A percentile compares a stretch with the other conserved stretches of the same genome.
Evolutionary conservation across 2,329 filamentous ascomycete genomes (phyloP).

Genomic region (Sporothrix protearum): DNA sequence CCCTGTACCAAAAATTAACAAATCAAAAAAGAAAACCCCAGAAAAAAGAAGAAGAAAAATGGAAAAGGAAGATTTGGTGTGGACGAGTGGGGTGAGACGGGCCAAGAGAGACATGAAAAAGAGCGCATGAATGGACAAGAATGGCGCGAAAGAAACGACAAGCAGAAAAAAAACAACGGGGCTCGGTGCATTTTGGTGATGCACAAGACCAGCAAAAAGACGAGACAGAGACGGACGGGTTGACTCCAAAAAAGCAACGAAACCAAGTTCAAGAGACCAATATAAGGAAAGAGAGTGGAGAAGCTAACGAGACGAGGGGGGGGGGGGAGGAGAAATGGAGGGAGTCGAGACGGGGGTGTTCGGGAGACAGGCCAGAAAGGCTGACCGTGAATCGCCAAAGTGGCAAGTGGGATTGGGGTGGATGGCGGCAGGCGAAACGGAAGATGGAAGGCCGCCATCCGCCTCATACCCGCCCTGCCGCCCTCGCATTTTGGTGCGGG

Average conservation of each 20-base stretch:
- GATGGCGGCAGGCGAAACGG: not conserved
- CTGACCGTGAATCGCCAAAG: not conserved
- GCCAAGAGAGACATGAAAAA: not conserved
- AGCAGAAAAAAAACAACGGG: constrained; percentile 3
- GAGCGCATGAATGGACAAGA: not conserved
- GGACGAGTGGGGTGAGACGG: not conserved
- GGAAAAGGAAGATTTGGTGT: not conserved
- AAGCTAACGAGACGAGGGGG: constrained; percentile 3
- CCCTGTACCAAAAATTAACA: not conserved
- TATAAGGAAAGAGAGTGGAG: not conserved
- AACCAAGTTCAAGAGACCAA: not conserved
- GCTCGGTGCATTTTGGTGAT: constrained; percentile 3
- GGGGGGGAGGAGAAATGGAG: not conserved
- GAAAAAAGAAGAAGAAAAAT: not conserved
- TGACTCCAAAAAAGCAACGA: not conserved
- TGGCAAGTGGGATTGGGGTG: not conserved
- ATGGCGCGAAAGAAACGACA: constrained; percentile 15
- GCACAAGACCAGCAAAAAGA: constrained; percentile 2
- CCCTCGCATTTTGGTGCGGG: not conserved
- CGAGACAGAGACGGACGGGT: not conserved
- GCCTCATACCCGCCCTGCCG: not conserved
- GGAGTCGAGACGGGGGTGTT: constrained; percentile 2
- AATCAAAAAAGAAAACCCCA: not conserved
- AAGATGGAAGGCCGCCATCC: not conserved
- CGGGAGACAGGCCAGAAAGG: not conserved